A percentile compares a stretch with the other conserved stretches of the same genome.
Evolutionary conservation across 805 yeast genomes (phyloP).

Genomic region (Saccharomycopsis selenospora): DNA sequence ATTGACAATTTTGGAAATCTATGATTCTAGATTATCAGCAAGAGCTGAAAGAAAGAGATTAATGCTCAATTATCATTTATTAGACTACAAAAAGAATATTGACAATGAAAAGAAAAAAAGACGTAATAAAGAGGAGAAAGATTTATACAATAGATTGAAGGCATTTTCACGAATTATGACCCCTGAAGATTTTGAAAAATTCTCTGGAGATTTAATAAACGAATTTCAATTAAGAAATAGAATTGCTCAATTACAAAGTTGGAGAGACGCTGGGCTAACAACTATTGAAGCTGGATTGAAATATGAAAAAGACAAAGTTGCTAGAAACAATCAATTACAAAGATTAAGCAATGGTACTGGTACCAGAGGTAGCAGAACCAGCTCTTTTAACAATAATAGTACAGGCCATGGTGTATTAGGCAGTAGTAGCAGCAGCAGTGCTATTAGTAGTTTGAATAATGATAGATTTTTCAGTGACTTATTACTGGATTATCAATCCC

Average conservation of each 20-base stretch:
- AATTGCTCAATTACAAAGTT: conserved; percentile 85
- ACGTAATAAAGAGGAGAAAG: conserved; percentile 84
- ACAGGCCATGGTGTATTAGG: conserved; percentile 6
- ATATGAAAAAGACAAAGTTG: conserved; percentile 81
- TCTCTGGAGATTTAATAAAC: conserved; percentile 62
- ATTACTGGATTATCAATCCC: background rate
- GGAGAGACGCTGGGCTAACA: conserved; percentile 86
- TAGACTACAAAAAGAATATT: conserved; percentile 79
- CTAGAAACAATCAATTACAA: conserved; percentile 55
- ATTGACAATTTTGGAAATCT: conserved; percentile 78
- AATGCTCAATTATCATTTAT: conserved; percentile 63
- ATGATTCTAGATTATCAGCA: conserved; percentile 79
- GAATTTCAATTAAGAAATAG: conserved; percentile 76
- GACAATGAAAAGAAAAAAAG: conserved; percentile 63
- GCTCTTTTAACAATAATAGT: conserved; percentile 18
- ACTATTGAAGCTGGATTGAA: conserved; percentile 74
- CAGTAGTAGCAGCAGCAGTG: conserved; percentile 21
- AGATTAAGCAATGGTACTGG: conserved; percentile 34
- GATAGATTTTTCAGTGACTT: conserved; percentile 15
- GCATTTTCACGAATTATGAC: conserved; percentile 78
- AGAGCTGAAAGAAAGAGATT: conserved; percentile 90
- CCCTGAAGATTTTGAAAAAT: conserved; percentile 69
- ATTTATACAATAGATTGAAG: conserved; percentile 64
- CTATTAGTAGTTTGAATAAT: conserved; percentile 20
- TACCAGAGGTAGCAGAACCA: conserved; percentile 30